Evolutionary conservation across 1,284 basidiomycete species (phyloP).

Genomic region (Megacollybia platyphylla): DNA sequence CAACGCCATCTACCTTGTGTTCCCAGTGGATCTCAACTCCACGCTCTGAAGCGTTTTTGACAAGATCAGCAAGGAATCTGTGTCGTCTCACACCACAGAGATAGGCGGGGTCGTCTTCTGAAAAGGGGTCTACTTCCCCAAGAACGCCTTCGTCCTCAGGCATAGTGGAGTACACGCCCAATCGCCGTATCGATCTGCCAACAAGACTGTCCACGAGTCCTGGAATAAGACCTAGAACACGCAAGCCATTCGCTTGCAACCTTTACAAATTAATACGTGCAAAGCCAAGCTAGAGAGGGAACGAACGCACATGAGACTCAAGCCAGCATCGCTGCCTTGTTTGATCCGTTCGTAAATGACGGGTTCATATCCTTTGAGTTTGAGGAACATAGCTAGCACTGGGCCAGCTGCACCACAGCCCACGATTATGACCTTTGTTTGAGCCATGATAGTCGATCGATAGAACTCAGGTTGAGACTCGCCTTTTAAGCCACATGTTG

Average conservation of each 20-base stretch:
- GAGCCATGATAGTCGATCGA: too few species aligned
- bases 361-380: conserved; percentile 26
- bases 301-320: conserved; percentile 21
- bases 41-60: conserved; percentile 18
- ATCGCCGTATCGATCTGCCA: conserved; percentile 14
- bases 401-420: conserved; percentile 15
- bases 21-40: conserved; percentile 25
- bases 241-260: conserved; percentile 26
- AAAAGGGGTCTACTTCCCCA: conserved; percentile 10
- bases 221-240: conserved; percentile 25
- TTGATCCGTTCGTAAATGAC: conserved; percentile 26
- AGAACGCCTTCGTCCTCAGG: conserved; percentile 19
- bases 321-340: conserved; percentile 16
- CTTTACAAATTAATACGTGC: conserved; percentile 6
- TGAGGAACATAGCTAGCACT: conserved; percentile 30
- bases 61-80: conserved; percentile 18
- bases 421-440: too few species aligned
- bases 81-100: conserved; percentile 20
- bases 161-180: conserved; percentile 17
- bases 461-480: too few species aligned
- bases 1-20: conserved; percentile 19
- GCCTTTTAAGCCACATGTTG: too few species aligned
- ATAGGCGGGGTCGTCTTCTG: conserved; percentile 11
- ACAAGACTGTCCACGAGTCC: conserved; percentile 21
- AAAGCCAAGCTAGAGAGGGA: background rate